Evolutionary conservation across 1,284 basidiomycete genomes (phyloP).

Genomic region (Melampsora larici-populina): DNA sequence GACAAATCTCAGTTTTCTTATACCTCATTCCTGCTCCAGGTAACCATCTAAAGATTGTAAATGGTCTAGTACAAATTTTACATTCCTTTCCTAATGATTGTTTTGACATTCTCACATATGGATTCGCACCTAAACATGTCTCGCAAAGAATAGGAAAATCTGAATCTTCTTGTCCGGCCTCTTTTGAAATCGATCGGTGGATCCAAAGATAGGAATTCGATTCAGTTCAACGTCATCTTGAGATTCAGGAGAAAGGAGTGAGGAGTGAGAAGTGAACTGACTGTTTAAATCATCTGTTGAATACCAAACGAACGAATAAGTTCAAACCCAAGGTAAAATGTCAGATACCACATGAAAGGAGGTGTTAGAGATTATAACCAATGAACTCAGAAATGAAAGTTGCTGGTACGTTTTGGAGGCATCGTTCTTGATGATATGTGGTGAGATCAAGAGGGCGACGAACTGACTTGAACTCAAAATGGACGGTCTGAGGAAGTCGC

Average conservation of each 20-base stretch:
- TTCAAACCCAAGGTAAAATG: not conserved
- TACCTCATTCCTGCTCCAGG: conserved; percentile 84
- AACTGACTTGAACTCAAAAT: no score
- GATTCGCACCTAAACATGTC: conserved; percentile 62
- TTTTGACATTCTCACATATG: conserved; percentile 66
- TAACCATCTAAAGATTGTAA: conserved; percentile 96
- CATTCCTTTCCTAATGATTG: conserved; percentile 94
- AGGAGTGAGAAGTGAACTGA: conserved; percentile 3
- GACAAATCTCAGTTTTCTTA: conserved; percentile 98
- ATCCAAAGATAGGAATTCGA: no score
- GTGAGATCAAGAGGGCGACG: not conserved
- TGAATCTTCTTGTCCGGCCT: conserved; percentile 84
- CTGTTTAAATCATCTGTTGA: conserved; percentile 39
- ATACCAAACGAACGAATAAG: not conserved
- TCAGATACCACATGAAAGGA: no score
- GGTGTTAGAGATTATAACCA: not conserved
- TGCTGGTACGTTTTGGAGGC: not conserved
- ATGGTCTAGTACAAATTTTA: conserved; percentile 81
- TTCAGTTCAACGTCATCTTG: no score
- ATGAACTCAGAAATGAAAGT: not conserved
- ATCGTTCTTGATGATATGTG: not conserved
- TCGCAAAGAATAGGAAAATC: conserved; percentile 77
- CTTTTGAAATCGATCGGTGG: not conserved
- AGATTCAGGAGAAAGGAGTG: not conserved
- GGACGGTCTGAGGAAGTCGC: no score